Conservation (phyloP, 1,139 yeast species). For the Suhomyces atakaporum region DNA sequence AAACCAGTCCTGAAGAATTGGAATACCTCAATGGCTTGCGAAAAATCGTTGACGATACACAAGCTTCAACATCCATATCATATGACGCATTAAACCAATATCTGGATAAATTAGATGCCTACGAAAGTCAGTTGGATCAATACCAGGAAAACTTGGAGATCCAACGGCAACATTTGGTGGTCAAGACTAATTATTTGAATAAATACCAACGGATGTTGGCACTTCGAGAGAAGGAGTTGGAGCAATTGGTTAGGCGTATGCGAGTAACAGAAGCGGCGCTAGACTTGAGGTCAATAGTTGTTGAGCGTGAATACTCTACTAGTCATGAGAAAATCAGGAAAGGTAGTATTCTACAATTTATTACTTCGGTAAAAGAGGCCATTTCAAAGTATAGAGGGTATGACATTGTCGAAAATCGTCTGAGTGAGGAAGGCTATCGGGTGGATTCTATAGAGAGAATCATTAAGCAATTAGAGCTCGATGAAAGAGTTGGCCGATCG, state of each 20-base stretch:
- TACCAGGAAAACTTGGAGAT: slow-evolving; percentile 4
- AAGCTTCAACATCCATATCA: not conserved
- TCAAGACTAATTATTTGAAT: slow-evolving; percentile 6
- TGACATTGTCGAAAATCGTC: not conserved
- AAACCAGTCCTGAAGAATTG: slow-evolving; percentile 1
- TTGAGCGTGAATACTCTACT: not conserved
- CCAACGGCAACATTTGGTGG: slow-evolving; percentile 6
- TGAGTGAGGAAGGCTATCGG: not conserved
- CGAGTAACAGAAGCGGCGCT: slow-evolving; percentile 5
- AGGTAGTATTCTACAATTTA: not conserved
- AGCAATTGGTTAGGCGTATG: slow-evolving; percentile 3
- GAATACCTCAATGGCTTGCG: not conserved
- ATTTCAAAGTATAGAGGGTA: slow-evolving; percentile 2
- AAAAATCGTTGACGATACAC: not conserved
- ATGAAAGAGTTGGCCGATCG: not conserved
- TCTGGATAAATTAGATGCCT: slow-evolving; percentile 4
- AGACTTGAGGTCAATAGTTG: slow-evolving; percentile 1
- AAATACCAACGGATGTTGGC: slow-evolving; percentile 4
- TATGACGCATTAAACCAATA: slow-evolving; percentile 1
- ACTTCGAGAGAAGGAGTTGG: slow-evolving; percentile 2
- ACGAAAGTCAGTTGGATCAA: slow-evolving; percentile 6
- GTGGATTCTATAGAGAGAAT: not conserved
- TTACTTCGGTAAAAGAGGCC: not conserved
- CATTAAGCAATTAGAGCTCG: not conserved
- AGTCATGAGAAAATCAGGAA: not conserved